phyloP scores from a whole-genome alignment of 441 rosid species.

The Pelargonium citronellum region DNA sequence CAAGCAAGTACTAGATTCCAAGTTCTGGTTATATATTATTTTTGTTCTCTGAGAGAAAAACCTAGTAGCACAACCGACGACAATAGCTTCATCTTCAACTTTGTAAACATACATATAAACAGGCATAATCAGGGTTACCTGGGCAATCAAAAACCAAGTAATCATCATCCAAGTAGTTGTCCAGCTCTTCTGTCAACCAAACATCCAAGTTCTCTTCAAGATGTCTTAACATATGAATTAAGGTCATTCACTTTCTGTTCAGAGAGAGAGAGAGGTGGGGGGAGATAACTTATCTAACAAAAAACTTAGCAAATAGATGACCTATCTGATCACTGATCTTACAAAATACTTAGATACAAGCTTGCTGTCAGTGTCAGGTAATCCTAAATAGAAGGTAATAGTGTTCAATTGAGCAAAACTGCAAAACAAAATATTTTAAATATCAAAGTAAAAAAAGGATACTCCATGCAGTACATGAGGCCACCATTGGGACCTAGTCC shows the following conservation, averaged over 20 bases:
- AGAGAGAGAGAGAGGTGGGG: too few species aligned
- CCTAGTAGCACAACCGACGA: neutral
- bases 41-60: neutral
- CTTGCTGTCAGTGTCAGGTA: neutral
- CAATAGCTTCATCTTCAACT: neutral
- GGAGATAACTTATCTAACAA: neutral
- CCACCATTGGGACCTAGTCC: slow-evolving; percentile 92
- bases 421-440: neutral
- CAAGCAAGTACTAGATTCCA: neutral
- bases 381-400: neutral
- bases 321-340: neutral
- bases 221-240: slow-evolving; percentile 42
- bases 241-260: slow-evolving; percentile 23
- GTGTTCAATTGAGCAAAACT: neutral
- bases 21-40: neutral
- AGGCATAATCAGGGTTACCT: slow-evolving; percentile 34
- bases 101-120: neutral
- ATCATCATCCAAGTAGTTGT: slow-evolving; percentile 57
- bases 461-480: slow-evolving; percentile 23
- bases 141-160: slow-evolving; percentile 65
- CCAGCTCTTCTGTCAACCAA: slow-evolving; percentile 82
- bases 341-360: neutral
- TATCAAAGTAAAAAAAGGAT: neutral
- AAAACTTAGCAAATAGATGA: neutral
- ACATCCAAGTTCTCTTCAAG: slow-evolving; percentile 77